A percentile compares a stretch with the other conserved stretches of the same genome.
Conservation (phyloP, 2,329 filamentous ascomycete genomes). For the Monosporascus sp. region DNA sequence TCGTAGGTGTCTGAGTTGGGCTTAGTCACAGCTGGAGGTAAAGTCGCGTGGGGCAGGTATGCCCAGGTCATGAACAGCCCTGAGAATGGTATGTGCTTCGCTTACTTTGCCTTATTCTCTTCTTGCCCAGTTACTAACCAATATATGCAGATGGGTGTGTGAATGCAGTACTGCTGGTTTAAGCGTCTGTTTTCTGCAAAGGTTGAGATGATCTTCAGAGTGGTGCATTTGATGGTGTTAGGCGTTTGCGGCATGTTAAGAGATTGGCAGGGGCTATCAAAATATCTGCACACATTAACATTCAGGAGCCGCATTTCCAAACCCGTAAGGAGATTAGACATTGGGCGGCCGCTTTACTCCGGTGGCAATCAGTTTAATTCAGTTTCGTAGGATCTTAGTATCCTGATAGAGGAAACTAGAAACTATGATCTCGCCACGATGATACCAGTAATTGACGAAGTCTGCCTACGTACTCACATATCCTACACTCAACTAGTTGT, state of each 20-base stretch:
- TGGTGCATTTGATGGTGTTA: constrained; percentile 3
- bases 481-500: too few relatives aligned
- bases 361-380: too few relatives aligned
- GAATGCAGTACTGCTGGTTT: constrained; percentile 31
- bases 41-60: constrained; percentile 75
- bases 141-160: constrained; percentile 33
- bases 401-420: too few relatives aligned
- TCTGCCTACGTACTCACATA: too few relatives aligned
- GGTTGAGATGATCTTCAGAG: background rate
- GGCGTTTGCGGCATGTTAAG: constrained; percentile 1
- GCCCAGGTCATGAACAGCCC: constrained; percentile 39
- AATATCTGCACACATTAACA: background rate
- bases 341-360: background rate
- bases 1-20: constrained; percentile 92
- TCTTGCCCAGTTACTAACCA: background rate
- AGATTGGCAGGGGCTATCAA: background rate
- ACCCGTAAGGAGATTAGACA: background rate
- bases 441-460: too few relatives aligned
- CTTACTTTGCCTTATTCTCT: background rate
- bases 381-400: too few relatives aligned
- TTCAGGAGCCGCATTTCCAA: background rate
- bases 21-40: constrained; percentile 82
- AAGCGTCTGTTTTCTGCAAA: constrained; percentile 1
- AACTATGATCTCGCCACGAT: too few relatives aligned
- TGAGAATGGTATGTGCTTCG: constrained; percentile 26